Evolutionary conservation across 257 asterid species (phyloP).

Genomic region (Solanum gandarillasii): DNA sequence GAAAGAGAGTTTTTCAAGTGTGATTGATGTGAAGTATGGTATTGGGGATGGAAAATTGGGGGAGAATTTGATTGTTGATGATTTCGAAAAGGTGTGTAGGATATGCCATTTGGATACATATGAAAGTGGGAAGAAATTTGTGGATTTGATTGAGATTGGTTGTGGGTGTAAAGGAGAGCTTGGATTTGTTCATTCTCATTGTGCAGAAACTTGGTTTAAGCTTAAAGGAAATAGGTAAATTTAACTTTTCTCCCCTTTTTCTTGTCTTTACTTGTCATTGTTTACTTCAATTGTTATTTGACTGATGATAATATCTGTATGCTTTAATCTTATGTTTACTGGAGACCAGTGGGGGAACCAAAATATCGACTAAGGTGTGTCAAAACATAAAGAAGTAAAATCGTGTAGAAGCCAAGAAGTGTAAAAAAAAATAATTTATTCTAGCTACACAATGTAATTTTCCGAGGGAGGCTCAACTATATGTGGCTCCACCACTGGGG

Average conservation of each 20-base stretch:
- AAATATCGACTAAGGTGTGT: too few relatives aligned
- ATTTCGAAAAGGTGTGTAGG: constrained; percentile 34
- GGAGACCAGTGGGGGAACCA: too few relatives aligned
- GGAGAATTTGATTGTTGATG: not conserved
- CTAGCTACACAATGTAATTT: too few relatives aligned
- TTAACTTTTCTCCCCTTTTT: not conserved
- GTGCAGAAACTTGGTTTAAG: constrained; percentile 80
- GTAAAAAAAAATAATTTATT: too few relatives aligned
- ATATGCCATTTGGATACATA: constrained; percentile 64
- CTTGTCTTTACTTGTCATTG: not conserved
- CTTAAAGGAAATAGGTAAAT: constrained; percentile 56
- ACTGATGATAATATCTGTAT: not conserved
- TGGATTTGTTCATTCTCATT: constrained; percentile 54
- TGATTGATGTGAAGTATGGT: constrained; percentile 21
- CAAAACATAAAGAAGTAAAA: too few relatives aligned
- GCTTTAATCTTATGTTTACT: not conserved
- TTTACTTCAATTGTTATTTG: not conserved
- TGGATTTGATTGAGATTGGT: constrained; percentile 67
- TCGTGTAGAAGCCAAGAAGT: too few relatives aligned
- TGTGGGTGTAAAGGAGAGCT: constrained; percentile 93
- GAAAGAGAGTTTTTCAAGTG: constrained; percentile 13
- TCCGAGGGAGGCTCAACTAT: too few relatives aligned
- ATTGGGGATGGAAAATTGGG: not conserved
- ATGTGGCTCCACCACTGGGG: too few relatives aligned
- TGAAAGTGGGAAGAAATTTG: constrained; percentile 20